A percentile compares a stretch with the other conserved stretches of the same genome.
These are phyloP conservation scores for Brasenia schreberi DNA, from an alignment of 164 flowering plant species.

Conservation along the genomic window DNA sequence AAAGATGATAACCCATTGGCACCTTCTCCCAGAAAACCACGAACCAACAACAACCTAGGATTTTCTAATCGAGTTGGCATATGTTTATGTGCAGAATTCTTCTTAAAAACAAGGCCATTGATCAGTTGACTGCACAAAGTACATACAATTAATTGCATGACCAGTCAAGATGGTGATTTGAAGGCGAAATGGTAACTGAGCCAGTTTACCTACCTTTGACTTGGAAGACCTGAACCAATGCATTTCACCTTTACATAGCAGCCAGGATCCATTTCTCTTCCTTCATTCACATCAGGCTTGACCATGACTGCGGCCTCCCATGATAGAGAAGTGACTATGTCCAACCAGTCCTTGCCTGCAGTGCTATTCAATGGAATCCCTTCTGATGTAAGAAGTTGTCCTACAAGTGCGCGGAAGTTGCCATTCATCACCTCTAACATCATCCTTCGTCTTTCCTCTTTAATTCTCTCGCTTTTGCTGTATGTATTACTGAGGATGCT, in stretches of 20 bases:
- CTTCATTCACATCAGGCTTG: conserved; percentile 48
- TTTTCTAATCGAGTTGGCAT: conserved; percentile 63
- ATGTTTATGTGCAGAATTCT: conserved; percentile 86
- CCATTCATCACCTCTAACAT: conserved; percentile 50
- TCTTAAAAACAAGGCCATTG: conserved; percentile 84
- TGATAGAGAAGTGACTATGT: conserved; percentile 61
- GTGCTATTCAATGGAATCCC: conserved; percentile 27
- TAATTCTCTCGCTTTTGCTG: conserved; percentile 24
- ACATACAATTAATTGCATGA: neutral
- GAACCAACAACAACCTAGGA: conserved; percentile 63
- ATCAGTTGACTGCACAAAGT: conserved; percentile 51
- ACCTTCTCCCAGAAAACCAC: conserved; percentile 62
- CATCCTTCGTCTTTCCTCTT: conserved; percentile 46
- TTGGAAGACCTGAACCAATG: conserved; percentile 59
- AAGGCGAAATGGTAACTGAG: neutral
- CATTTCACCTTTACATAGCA: conserved; percentile 89
- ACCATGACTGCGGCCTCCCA: conserved; percentile 88
- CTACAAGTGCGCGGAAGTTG: conserved; percentile 50
- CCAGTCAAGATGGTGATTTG: neutral
- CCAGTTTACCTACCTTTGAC: conserved; percentile 44
- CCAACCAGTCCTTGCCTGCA: conserved; percentile 60
- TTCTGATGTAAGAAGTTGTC: conserved; percentile 39
- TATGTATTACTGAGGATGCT: conserved; percentile 27
- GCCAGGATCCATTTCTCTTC: conserved; percentile 57
- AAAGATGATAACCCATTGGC: conserved; percentile 62